Percentiles rank a stretch among this genome's conserved stretches.
Conservation (phyloP, 1,139 yeast species). For the Zygosaccharomyces sapae region DNA sequence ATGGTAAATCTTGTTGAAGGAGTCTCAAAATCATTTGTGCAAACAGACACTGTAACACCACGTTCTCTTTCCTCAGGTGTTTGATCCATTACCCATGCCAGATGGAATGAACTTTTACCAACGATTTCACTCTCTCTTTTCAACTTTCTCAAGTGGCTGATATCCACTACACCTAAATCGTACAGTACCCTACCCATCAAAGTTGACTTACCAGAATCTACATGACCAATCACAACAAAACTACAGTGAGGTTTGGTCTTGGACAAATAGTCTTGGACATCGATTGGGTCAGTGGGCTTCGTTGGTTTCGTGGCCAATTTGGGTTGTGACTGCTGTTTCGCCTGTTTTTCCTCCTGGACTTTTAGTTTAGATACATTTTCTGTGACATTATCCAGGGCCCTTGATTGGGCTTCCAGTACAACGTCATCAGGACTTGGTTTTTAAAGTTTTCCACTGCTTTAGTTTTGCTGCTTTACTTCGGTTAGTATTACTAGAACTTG, state of each 20-base stretch:
- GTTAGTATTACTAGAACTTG: slow-evolving; percentile 20
- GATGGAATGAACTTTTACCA: slow-evolving; percentile 90
- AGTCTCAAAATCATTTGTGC: slow-evolving; percentile 81
- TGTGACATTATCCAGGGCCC: slow-evolving; percentile 43
- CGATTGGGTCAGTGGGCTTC: slow-evolving; percentile 37
- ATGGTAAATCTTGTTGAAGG: slow-evolving; percentile 64
- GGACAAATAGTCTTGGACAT: slow-evolving; percentile 37
- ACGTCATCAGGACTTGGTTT: slow-evolving; percentile 83
- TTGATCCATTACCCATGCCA: slow-evolving; percentile 98
- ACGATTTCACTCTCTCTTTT: slow-evolving; percentile 74
- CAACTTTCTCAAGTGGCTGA: slow-evolving; percentile 67
- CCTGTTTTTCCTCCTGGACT: slow-evolving; percentile 17
- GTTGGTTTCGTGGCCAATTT: slow-evolving; percentile 32
- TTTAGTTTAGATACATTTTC: slow-evolving; percentile 19
- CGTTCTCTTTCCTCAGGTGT: slow-evolving; percentile 82
- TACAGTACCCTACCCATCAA: slow-evolving; percentile 82
- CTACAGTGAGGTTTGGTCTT: slow-evolving; percentile 60
- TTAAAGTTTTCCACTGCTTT: slow-evolving; percentile 52
- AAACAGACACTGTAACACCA: slow-evolving; percentile 93
- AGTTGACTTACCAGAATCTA: slow-evolving; percentile 97
- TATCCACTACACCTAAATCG: slow-evolving; percentile 78
- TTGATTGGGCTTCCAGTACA: slow-evolving; percentile 56
- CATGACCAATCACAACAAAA: slow-evolving; percentile 91
- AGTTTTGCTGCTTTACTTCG: slow-evolving; percentile 13
- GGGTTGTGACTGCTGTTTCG: slow-evolving; percentile 20